Evolutionary conservation across 2,329 filamentous ascomycete species (phyloP).

Genomic region (Xylariales sp.): DNA sequence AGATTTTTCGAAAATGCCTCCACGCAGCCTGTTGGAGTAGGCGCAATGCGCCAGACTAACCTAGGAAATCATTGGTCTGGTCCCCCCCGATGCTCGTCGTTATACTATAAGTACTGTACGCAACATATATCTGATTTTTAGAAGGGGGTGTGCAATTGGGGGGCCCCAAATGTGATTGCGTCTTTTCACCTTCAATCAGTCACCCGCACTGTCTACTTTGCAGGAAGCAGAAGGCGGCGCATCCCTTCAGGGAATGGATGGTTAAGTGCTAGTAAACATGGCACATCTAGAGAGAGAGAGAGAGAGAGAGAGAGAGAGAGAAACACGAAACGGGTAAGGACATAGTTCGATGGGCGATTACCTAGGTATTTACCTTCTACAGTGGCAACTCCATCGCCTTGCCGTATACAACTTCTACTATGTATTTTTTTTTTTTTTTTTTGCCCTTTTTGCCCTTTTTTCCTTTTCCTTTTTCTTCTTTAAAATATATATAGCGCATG

Average conservation of each 20-base stretch:
- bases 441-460: too few relatives aligned
- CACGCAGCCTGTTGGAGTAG: constrained; percentile 6
- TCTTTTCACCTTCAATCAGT: not conserved
- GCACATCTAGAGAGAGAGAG: constrained; percentile 7
- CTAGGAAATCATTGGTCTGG: constrained; percentile 28
- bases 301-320: not conserved
- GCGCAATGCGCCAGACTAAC: constrained; percentile 9
- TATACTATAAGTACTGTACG: constrained; percentile 4
- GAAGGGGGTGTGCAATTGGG: not conserved
- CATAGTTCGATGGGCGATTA: not conserved
- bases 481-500: not conserved
- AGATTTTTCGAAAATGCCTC: constrained; percentile 16
- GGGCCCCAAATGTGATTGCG: not conserved
- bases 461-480: too few relatives aligned
- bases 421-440: too few relatives aligned
- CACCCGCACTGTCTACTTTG: constrained; percentile 28
- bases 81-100: constrained; percentile 29
- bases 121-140: not conserved
- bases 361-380: not conserved
- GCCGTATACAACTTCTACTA: not conserved
- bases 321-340: not conserved
- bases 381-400: constrained; percentile 10
- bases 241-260: constrained; percentile 1
- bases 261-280: not conserved
- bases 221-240: constrained; percentile 13